Base-by-base conservation (phyloP, 2,329 filamentous ascomycete genomes). In the Fusarium oligoseptatum region DNA sequence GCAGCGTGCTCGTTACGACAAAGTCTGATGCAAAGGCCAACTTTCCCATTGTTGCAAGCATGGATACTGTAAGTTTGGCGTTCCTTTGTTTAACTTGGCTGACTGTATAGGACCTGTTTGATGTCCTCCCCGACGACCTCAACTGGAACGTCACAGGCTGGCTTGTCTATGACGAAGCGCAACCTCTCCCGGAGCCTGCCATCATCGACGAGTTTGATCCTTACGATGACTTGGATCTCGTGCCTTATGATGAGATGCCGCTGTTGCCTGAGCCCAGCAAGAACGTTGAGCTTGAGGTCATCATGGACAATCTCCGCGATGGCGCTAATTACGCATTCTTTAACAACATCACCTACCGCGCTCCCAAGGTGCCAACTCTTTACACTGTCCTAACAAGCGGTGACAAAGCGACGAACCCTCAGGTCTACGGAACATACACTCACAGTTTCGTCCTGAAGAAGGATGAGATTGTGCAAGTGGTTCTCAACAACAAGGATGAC, bases 261-360 rank as follows among this genome's bases (percentile, higher is more conserved):
- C 84, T 92, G 3, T 87, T 92, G 6, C 86, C 88, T 2, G 84
- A 90, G 9, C 91, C 93, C 0, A 90, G 93, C 81, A 87, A 90
- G 72, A 85, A 85, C 3, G 86, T 97, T 41, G 88, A 88, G 50
- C 86, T 97, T 3, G 85, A 89, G 70, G 87, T 94, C 32, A 88
- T 90, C 82, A 91, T 91, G 86, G 85, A 88, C 74, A 90, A 90
- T 60, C 86, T 92, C 3, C 85, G 85, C 20, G 87, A 94, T 68
- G 92, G 92, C 6, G 88, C 88, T 60, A 87, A 87, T 79, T 87
- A 87, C 66, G 92, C 90, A 70, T 92, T 92, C 83, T 90, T 94
- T 84, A 95, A 96, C 85, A 92, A 94, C 81, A 90, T 94, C 72
- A 94, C 93, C 34, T 97, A 95, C 81, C 88, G 89, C 4, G 66